Base-by-base conservation (phyloP, 2,329 filamentous ascomycete genomes). In the Aspergillus versicolor region DNA sequence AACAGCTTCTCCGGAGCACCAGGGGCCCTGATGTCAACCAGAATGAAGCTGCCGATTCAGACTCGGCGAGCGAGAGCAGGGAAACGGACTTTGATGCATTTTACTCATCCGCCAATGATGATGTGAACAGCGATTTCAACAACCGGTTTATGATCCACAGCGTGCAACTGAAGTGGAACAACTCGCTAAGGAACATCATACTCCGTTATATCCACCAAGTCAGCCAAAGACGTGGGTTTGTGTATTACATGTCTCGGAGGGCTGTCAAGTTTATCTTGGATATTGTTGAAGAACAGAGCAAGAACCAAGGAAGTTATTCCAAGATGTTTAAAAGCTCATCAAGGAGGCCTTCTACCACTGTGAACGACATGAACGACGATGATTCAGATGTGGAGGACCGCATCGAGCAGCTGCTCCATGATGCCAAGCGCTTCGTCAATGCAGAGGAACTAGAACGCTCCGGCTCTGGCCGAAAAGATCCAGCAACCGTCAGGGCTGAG, bases 141-240 rank as follows among this genome's bases (percentile, higher is more conserved):
- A 99, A 99, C 70, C 89, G 94, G 2, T 99, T 99, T 78, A 93
- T 97, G 65, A 89, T 99, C 52, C 94, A 99, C 79, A 99, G 99
- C 67, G 85, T 95, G 71, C 94, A 99, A 69, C 79, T 99, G 56
- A 99, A 99, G 74, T 99, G 94, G 94, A 97, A 96, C 77, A 99
- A 99, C 67, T 85, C 92, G 11, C 77, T 99, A 38, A 87, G 94
- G 58, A 97, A 99, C 70, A 97, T 97, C 67, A 94, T 99, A 49
- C 83, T 99, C 41, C 90, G 94, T 22, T 99, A 99, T 73, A 95
- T 94, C 61, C 94, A 99, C 70, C 94, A 99, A 78, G 94, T 96
- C 67, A 92, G 92, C 71, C 95, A 99, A 75, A 85, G 94, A 51
- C 87, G 94, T 64, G 95, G 94, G 52, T 97, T 99, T 70, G 88